Evolutionary conservation across 345 rosid species (phyloP).

Genomic region (Populus pruinosa): DNA sequence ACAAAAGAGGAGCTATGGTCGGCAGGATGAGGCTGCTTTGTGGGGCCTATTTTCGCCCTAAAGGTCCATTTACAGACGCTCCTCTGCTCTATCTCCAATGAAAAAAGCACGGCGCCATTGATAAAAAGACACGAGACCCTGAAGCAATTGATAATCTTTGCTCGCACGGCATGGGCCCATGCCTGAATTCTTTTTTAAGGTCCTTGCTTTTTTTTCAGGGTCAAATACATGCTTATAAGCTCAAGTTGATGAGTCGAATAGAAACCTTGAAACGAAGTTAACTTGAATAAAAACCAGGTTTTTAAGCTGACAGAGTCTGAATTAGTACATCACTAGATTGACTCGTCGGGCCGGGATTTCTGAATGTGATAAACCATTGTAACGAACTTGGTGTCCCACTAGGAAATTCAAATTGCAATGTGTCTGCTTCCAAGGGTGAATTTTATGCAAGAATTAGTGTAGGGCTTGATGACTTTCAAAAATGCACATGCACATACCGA

Average conservation of each 20-base stretch:
- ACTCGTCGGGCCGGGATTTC: too few relatives aligned
- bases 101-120: neutral
- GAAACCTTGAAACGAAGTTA: too few relatives aligned
- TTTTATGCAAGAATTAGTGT: neutral
- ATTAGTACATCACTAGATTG: too few relatives aligned
- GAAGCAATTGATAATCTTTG: neutral
- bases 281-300: too few relatives aligned
- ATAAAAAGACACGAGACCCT: neutral
- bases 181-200: neutral
- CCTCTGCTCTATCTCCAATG: slow-evolving; percentile 8
- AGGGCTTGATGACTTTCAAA: neutral
- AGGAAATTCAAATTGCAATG: neutral
- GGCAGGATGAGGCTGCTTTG: slow-evolving; percentile 25
- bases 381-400: neutral
- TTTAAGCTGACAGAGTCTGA: too few relatives aligned
- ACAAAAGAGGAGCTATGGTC: slow-evolving; percentile 20
- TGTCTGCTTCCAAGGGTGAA: neutral
- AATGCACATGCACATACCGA: neutral
- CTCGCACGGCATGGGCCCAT: neutral
- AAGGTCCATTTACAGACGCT: slow-evolving; percentile 27
- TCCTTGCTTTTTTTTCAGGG: too few relatives aligned
- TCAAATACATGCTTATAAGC: too few relatives aligned
- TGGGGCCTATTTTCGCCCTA: slow-evolving; percentile 18
- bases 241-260: too few relatives aligned
- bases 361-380: neutral